These are phyloP conservation scores for Endogone sp. DNA, from an alignment of 192 early-diverging fungal genomes.

Conservation along the genomic window DNA sequence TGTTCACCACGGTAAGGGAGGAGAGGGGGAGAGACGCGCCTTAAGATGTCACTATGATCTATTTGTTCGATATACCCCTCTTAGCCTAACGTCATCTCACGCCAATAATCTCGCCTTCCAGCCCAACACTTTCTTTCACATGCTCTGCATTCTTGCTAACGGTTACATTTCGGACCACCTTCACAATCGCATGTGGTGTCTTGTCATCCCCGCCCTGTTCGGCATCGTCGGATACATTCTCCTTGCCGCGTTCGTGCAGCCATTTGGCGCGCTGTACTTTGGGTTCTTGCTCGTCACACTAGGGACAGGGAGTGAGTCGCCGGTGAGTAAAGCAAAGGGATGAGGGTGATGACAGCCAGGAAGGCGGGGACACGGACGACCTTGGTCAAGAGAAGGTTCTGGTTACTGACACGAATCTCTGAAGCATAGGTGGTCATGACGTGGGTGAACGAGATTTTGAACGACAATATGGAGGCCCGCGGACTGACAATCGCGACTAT, in stretches of 20 bases:
- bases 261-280: constrained; percentile 24
- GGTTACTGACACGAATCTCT: not conserved
- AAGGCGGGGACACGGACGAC: not conserved
- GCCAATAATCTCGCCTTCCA: not conserved
- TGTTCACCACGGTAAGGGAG: constrained; percentile 27
- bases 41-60: not conserved
- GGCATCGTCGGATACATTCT: constrained; percentile 23
- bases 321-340: constrained; percentile 11
- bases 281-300: constrained; percentile 26
- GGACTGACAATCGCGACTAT: constrained; percentile 30
- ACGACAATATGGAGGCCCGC: constrained; percentile 18
- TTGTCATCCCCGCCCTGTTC: constrained; percentile 23
- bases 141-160: constrained; percentile 22
- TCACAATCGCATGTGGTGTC: constrained; percentile 27
- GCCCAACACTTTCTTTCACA: constrained; percentile 32
- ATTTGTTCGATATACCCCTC: not conserved
- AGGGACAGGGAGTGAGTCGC: constrained; percentile 15
- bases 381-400: not conserved
- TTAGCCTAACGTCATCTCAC: not conserved
- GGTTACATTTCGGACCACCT: constrained; percentile 26
- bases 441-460: constrained; percentile 31
- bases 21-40: too few relatives aligned
- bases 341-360: not conserved
- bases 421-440: constrained; percentile 31
- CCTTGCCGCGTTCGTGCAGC: constrained; percentile 29